A percentile compares a stretch with the other conserved stretches of the same genome.
These are phyloP conservation scores for Jacaranda mimosifolia DNA, from an alignment of 257 asterid species.

Conservation along the genomic window DNA sequence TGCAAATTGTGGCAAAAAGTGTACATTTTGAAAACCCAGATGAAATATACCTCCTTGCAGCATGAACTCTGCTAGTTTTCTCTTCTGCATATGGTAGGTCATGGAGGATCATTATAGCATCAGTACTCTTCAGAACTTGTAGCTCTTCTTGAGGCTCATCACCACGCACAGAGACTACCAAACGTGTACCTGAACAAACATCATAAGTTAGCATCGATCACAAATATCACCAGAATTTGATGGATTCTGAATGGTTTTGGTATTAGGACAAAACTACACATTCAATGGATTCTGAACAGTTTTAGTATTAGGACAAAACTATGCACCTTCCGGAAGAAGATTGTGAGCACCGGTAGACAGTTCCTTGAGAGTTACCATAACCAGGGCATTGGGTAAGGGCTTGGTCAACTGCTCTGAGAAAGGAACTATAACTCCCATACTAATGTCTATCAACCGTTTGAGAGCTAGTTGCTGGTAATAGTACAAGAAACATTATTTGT, in stretches of 20 bases:
- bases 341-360: conserved; percentile 83
- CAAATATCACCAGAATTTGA: background rate
- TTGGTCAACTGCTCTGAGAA: conserved; percentile 91
- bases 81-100: conserved; percentile 77
- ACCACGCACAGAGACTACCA: conserved; percentile 82
- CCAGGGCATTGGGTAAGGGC: conserved; percentile 86
- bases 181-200: conserved; percentile 72
- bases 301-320: conserved; percentile 22
- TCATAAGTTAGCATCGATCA: conserved; percentile 29
- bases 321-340: conserved; percentile 88
- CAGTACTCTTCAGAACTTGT: conserved; percentile 72
- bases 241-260: conserved; percentile 14
- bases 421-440: conserved; percentile 98
- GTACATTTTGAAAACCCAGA: conserved; percentile 20
- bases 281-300: too few species aligned
- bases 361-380: conserved; percentile 79
- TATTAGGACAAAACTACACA: too few species aligned
- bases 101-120: conserved; percentile 87
- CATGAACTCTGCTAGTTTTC: conserved; percentile 89
- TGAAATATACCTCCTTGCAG: conserved; percentile 80
- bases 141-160: conserved; percentile 82
- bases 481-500: conserved; percentile 35
- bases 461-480: conserved; percentile 84
- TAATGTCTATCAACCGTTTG: conserved; percentile 84
- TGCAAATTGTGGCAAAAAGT: background rate